Base-by-base conservation (phyloP, 1,139 yeast genomes). In the Yamadazyma friedrichii region DNA sequence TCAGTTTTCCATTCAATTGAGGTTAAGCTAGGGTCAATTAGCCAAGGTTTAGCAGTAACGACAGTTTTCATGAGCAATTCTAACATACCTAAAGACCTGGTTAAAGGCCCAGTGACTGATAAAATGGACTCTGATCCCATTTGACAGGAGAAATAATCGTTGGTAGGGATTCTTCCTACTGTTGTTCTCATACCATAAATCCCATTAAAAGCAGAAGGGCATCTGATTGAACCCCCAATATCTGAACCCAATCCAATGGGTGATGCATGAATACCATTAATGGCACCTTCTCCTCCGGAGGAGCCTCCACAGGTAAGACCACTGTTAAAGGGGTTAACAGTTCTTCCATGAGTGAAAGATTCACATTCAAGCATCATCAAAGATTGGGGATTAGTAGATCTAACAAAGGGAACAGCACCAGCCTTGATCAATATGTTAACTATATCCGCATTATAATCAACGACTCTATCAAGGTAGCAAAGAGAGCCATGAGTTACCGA, bases 321-420 rank as follows among this genome's bases (percentile, higher is more conserved):
- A 3, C 79, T 65, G 50, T 80, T 80, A 52, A 61, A 58, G 0
- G 84, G 78, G 55, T 80, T 80, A 46, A 75, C 65, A 11, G 81
- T 71, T 47, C 78, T 63, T 2, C 82, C 83, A 33, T 61, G 65
- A 48, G 73, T 64, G 55, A 70, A 72, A 54, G 75, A 75, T 46
- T 67, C 62, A 24, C 78, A 70, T 46, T 76, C 81, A 37, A 75
- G 58, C 49, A 74, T 79, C 84, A 80, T 79, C 48, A 79, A 58
- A 9, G 76, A 59, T 57, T 78, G 82, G 9, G 84, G 84, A 47
- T 76, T 68, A 34, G 76, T 70, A 3, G 84, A 78, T 56, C 82
- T 63, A 28, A 67, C 52, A 40, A 49, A 55, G 10, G 52, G 49
- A 28, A 56, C 52, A 3, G 58, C 61, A 6, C 61, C 64, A 29